phyloP scores from a whole-genome alignment of 73 alveolate genomes.

The Paramecium bursaria region DNA sequence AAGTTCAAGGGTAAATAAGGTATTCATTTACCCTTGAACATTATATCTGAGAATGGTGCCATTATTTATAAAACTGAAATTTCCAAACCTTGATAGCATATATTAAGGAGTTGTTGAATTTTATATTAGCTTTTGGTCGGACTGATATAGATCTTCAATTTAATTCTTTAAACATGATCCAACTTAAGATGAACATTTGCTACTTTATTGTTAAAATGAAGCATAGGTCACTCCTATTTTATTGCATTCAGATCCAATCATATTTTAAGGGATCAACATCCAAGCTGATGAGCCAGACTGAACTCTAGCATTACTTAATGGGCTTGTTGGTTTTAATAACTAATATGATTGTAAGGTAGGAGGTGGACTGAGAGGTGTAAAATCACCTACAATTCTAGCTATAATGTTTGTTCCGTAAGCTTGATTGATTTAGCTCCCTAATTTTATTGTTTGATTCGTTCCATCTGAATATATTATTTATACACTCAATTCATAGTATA shows the following conservation, averaged over 20 bases:
- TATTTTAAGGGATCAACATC: constrained; percentile 14
- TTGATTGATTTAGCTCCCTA: constrained; percentile 15
- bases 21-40: constrained; percentile 36
- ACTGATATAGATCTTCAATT: constrained; percentile 15
- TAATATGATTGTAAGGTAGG: constrained; percentile 35
- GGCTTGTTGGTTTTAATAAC: constrained; percentile 28
- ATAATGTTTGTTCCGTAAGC: constrained; percentile 8
- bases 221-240: constrained; percentile 48
- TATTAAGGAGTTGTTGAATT: constrained; percentile 10
- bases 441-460: background rate
- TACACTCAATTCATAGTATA: background rate
- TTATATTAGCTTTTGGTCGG: background rate
- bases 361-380: constrained; percentile 30
- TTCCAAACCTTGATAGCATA: constrained; percentile 13
- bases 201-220: constrained; percentile 11
- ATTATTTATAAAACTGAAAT: background rate
- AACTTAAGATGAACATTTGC: constrained; percentile 5
- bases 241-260: constrained; percentile 48
- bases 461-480: background rate
- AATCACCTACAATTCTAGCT: constrained; percentile 52
- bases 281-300: constrained; percentile 22
- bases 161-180: constrained; percentile 40
- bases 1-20: constrained; percentile 19
- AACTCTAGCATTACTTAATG: background rate
- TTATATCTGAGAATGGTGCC: background rate